phyloP scores from a whole-genome alignment of 495 filamentous ascomycete genomes.

The Parachaetomium inaequale region DNA sequence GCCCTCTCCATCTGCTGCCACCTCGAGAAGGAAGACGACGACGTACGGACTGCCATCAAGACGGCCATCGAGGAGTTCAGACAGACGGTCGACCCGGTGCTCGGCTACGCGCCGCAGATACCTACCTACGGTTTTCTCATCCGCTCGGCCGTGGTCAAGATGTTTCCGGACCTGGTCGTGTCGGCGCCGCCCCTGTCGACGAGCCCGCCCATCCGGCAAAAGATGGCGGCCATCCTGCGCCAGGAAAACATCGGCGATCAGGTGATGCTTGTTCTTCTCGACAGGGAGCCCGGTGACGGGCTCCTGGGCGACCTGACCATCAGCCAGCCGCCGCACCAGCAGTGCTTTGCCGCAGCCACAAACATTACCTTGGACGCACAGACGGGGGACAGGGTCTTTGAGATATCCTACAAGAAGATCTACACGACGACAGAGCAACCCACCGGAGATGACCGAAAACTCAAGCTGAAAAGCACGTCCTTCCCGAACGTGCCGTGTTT shows the following conservation, averaged over 20 bases:
- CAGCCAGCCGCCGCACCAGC: conserved; percentile 36
- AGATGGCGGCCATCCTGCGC: conserved; percentile 16
- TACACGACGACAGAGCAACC: too few relatives aligned
- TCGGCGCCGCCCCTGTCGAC: not conserved
- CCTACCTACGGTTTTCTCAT: conserved; percentile 34
- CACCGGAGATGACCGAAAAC: too few relatives aligned
- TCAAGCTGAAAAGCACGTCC: too few relatives aligned
- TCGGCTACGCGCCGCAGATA: conserved; percentile 16
- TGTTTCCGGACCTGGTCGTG: conserved; percentile 32
- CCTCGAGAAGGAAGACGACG: conserved; percentile 23
- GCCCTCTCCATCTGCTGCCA: conserved; percentile 46
- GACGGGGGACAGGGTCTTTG: too few relatives aligned
- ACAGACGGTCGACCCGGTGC: not conserved
- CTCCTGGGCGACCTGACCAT: conserved; percentile 9
- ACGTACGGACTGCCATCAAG: conserved; percentile 37
- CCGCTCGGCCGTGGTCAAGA: conserved; percentile 24
- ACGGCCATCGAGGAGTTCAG: conserved; percentile 31
- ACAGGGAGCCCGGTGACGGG: not conserved
- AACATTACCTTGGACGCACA: too few relatives aligned
- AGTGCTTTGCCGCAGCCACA: conserved; percentile 31
- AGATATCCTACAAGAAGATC: too few relatives aligned
- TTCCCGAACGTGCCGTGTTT: too few relatives aligned
- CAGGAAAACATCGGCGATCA: conserved; percentile 22
- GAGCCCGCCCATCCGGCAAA: too few relatives aligned
- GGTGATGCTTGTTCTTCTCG: conserved; percentile 25